Evolutionary conservation across 139 green algal species (phyloP), one percentile per base, ranked within the genome.

Genomic region (Chlamydomonas schloesseri): DNA sequence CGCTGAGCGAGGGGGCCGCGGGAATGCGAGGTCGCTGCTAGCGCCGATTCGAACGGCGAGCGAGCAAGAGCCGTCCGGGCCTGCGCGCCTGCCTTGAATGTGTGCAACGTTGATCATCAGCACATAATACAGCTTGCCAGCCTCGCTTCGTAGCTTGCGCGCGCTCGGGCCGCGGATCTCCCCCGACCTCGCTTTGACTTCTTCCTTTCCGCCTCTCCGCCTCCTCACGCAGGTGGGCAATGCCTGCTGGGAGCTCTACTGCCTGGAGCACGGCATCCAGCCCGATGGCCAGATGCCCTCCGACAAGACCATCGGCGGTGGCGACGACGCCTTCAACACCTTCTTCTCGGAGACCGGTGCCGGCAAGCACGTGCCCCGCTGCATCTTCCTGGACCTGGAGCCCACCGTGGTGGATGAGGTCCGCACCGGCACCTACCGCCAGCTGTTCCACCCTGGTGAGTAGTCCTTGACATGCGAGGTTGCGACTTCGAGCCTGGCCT

Each of bases 171-270:
- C 21, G 21, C 20, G 20, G 21, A 62, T 62, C 55, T 62, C 20
- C 13, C 53, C 13, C 53, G 53, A 15, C 53, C 15, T 58, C 53
- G 13, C 15, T 15, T 58, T 62, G 20, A 62, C 20, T 62, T 24
- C 2, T 2, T 28, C 55, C 8, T 11, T 62, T 62, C 55, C 55
- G 55, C 55, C 21, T 11, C 50, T 9, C 21, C 5, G 33, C 67
- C 73, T 47, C 37, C 46, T 26, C 53, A 21, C 36, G 29, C 42
- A 94, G 82, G 96, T 98, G 72, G 97, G 97, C 85, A 99, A 99
- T 87, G 96, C 97, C 93, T 99, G 97, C 96, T 99, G 97, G 97
- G 97, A 99, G 94, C 95, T 99, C 33, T 99, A 99, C 94, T 99
- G 97, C 95, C 92, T 99, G 73, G 97, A 99, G 94, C 96, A 99